These are phyloP conservation scores for Colletotrichum abscissum DNA, from an alignment of 2,329 filamentous ascomycete genomes.

Conservation along the genomic window DNA sequence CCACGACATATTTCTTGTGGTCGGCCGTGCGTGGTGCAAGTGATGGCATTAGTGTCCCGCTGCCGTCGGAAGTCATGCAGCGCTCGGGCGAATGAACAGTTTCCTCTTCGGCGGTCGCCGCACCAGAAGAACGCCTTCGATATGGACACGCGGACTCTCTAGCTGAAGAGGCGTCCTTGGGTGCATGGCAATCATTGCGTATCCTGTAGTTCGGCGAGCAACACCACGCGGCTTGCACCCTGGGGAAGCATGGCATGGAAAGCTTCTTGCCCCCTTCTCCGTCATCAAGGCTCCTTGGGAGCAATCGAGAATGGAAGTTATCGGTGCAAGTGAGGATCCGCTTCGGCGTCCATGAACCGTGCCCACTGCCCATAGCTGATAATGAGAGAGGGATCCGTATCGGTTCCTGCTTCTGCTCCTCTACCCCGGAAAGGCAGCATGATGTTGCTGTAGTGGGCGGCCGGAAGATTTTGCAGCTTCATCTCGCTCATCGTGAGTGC, in stretches of 20 bases:
- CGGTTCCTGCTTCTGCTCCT: neutral
- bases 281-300: neutral
- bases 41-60: conserved; percentile 4
- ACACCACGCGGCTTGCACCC: neutral
- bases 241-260: neutral
- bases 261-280: neutral
- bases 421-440: conserved; percentile 25
- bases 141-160: neutral
- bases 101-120: neutral
- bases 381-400: neutral
- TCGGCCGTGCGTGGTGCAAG: neutral
- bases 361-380: neutral
- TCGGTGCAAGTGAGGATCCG: conserved; percentile 15
- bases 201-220: neutral
- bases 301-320: neutral
- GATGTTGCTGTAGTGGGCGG: conserved; percentile 4
- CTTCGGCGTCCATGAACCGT: conserved; percentile 5
- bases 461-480: conserved; percentile 19
- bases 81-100: conserved; percentile 15
- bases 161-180: neutral
- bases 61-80: conserved; percentile 7
- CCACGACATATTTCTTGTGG: neutral
- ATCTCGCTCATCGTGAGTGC: conserved; percentile 9
- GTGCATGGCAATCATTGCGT: neutral
- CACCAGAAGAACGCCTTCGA: neutral